A percentile compares a stretch with the other conserved stretches of the same genome.
These are phyloP conservation scores for Fusarium miscanthi DNA, from an alignment of 2,329 filamentous ascomycete species.

Conservation along the genomic window DNA sequence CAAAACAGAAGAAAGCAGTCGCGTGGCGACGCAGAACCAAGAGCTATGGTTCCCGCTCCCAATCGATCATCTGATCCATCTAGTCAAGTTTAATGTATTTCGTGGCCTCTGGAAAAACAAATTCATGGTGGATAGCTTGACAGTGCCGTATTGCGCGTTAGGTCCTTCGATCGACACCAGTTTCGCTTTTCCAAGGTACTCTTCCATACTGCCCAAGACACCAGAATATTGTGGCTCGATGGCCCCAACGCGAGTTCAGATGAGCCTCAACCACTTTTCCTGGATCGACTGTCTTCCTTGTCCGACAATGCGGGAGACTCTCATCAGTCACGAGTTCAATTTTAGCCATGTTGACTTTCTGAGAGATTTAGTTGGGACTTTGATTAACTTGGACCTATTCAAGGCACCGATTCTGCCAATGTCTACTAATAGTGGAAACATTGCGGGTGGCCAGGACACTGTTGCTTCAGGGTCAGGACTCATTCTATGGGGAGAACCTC, in stretches of 20 bases:
- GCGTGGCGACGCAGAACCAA: accelerated
- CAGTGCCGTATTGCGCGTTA: accelerated
- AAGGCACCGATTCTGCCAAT: no score
- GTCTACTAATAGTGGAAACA: accelerated
- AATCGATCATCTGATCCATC: not conserved
- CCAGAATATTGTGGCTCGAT: not conserved
- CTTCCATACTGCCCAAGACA: not conserved
- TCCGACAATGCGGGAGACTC: not conserved
- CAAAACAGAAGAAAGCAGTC: not conserved
- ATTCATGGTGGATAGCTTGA: not conserved
- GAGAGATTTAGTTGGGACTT: not conserved
- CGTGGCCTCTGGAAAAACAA: not conserved
- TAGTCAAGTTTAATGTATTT: not conserved
- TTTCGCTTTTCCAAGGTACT: not conserved
- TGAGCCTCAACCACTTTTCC: not conserved
- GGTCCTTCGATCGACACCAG: not conserved
- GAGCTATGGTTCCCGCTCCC: not conserved
- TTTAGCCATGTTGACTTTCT: not conserved
- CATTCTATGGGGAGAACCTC: not conserved
- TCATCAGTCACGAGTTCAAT: not conserved
- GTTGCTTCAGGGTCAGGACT: not conserved
- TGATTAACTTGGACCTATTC: not conserved
- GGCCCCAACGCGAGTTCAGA: not conserved
- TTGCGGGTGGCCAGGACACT: accelerated
- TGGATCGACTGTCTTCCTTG: not conserved